Evolutionary conservation across 2,329 filamentous ascomycete species (phyloP).

Genomic region (Hypoxylon sp.): DNA sequence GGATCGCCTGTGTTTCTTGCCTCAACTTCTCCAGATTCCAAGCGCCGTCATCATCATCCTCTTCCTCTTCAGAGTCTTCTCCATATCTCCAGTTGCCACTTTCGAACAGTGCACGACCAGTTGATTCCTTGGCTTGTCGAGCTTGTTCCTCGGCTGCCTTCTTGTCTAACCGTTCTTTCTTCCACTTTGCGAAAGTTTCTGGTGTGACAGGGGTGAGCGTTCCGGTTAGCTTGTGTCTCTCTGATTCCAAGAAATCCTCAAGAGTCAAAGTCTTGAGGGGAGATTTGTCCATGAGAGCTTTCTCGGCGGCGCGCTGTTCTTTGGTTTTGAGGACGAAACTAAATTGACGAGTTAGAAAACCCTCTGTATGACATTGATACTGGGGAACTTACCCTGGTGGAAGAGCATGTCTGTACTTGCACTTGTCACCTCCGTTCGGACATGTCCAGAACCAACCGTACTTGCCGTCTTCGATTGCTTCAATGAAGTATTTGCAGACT

Average conservation of each 20-base stretch:
- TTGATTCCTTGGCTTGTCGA: constrained; percentile 92
- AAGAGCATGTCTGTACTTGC: constrained; percentile 97
- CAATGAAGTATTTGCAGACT: constrained; percentile 98
- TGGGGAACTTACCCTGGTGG: constrained; percentile 83
- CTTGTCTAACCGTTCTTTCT: constrained; percentile 93
- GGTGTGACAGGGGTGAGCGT: constrained; percentile 93
- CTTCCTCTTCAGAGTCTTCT: constrained; percentile 73
- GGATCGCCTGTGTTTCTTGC: constrained; percentile 84
- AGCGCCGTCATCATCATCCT: constrained; percentile 64
- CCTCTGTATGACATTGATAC: background rate
- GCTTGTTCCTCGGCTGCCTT: constrained; percentile 95
- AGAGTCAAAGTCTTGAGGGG: constrained; percentile 94
- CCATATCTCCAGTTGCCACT: constrained; percentile 90
- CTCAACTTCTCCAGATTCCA: constrained; percentile 90
- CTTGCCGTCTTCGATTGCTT: constrained; percentile 97
- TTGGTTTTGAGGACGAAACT: constrained; percentile 98
- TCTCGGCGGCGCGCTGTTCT: constrained; percentile 95
- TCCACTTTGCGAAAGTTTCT: constrained; percentile 96
- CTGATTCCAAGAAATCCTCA: constrained; percentile 96
- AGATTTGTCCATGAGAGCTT: constrained; percentile 95
- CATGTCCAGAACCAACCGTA: constrained; percentile 99
- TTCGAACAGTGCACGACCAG: constrained; percentile 94
- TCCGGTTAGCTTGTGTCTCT: constrained; percentile 94
- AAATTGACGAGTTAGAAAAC: constrained; percentile 50
- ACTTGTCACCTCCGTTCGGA: constrained; percentile 96